Evolutionary conservation across 768 basidiomycete genomes (phyloP).

Genomic region (Leccinellum rugosiceps): DNA sequence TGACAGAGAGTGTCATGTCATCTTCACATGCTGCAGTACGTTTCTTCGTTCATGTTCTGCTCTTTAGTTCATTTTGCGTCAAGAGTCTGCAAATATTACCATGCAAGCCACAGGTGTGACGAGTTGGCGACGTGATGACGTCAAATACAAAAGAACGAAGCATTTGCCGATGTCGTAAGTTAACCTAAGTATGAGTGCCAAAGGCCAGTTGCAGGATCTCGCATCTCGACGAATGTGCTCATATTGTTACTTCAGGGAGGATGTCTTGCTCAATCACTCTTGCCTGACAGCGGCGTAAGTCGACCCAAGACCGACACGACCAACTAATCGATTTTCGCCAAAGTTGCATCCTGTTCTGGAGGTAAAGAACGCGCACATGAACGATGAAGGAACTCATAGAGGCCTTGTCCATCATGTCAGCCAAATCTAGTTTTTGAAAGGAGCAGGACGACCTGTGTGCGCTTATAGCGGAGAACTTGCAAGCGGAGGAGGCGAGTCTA

Average conservation of each 20-base stretch:
- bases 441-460: conserved; percentile 88
- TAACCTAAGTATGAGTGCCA: conserved; percentile 95
- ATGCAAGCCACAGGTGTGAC: conserved; percentile 95
- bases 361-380: conserved; percentile 83
- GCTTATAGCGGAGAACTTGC: conserved; percentile 90
- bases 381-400: conserved; percentile 93
- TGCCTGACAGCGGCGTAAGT: conserved; percentile 87
- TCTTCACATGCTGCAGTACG: conserved; percentile 79
- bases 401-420: conserved; percentile 85
- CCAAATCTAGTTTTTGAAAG: conserved; percentile 92
- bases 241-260: conserved; percentile 53
- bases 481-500: conserved; percentile 71
- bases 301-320: not conserved
- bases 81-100: conserved; percentile 93
- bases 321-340: not conserved
- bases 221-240: not conserved
- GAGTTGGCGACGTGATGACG: conserved; percentile 92
- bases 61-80: not conserved
- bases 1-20: conserved; percentile 92
- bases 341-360: conserved; percentile 60
- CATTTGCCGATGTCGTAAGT: conserved; percentile 98
- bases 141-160: conserved; percentile 99
- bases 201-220: conserved; percentile 45
- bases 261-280: conserved; percentile 72
- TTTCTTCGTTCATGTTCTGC: not conserved